Evolutionary conservation across 768 basidiomycete genomes (phyloP).

Genomic region (Rhodotorula graminis): DNA sequence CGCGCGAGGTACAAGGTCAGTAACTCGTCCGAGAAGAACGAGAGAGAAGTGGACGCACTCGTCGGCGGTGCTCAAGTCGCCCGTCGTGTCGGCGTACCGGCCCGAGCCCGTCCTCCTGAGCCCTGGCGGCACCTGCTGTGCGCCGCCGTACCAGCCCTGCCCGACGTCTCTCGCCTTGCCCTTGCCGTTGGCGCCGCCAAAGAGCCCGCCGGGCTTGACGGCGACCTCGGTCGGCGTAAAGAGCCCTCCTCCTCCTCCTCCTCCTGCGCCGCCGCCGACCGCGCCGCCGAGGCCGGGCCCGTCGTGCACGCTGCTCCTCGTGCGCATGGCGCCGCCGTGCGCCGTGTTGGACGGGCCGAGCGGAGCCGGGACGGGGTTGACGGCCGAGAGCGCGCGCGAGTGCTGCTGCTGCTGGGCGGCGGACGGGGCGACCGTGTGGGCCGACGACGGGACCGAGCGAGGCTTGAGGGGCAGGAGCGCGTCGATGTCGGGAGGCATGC

Average conservation of each 20-base stretch:
- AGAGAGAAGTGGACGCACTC: constrained; percentile 5
- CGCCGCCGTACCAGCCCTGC: neutral
- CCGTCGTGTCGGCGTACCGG: neutral
- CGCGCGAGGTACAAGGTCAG: neutral
- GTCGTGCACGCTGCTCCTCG: too few species aligned
- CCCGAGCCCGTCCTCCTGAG: constrained; percentile 8
- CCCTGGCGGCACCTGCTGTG: neutral
- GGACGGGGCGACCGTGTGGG: constrained; percentile 4
- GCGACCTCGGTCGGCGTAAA: constrained; percentile 15
- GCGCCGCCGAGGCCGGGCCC: neutral
- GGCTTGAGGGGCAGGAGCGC: constrained; percentile 6
- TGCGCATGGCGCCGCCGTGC: neutral
- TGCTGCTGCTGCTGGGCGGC: neutral
- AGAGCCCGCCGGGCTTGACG: constrained; percentile 4
- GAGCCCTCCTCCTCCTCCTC: constrained; percentile 3
- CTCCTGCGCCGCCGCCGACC: too few species aligned
- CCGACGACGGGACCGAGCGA: neutral
- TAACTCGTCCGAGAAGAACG: neutral
- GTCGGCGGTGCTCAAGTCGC: constrained; percentile 20
- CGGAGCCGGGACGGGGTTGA: neutral
- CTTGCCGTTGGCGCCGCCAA: neutral
- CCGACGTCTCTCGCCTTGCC: constrained; percentile 6
- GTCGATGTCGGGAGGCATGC: constrained; percentile 50
- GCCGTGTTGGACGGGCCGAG: constrained; percentile 15
- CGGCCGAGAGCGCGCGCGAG: constrained; percentile 2